Percentiles rank a stretch among this genome's conserved stretches.
phyloP scores from a whole-genome alignment of 2,329 filamentous ascomycete genomes.

The Fusarium metavorans region DNA sequence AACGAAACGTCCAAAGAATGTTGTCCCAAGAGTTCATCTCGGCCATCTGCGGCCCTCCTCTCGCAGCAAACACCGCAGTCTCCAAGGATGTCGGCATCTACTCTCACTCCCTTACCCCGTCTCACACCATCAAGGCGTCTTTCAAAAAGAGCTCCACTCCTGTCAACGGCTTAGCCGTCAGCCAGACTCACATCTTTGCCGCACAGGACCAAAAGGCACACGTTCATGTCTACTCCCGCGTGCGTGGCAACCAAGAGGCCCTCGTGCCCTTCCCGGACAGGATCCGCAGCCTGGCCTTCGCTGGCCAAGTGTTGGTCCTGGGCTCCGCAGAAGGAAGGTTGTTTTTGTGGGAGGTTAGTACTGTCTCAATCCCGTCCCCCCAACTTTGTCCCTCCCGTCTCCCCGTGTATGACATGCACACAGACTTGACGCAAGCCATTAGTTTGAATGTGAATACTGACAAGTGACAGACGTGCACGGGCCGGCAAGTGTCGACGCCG shows the following conservation, averaged over 20 bases:
- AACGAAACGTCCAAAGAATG: slow-evolving; percentile 54
- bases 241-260: slow-evolving; percentile 88
- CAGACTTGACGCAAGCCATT: slow-evolving; percentile 22
- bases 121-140: slow-evolving; percentile 77
- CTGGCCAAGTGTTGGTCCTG: slow-evolving; percentile 78
- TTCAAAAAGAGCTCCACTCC: slow-evolving; percentile 95
- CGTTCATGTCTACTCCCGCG: slow-evolving; percentile 89
- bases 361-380: slow-evolving; percentile 14
- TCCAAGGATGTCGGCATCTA: slow-evolving; percentile 89
- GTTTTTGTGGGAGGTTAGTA: slow-evolving; percentile 89
- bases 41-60: slow-evolving; percentile 67
- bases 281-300: slow-evolving; percentile 81
- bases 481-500: slow-evolving; percentile 79
- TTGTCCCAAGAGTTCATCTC: slow-evolving; percentile 71
- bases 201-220: slow-evolving; percentile 93
- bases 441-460: slow-evolving; percentile 35
- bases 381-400: slow-evolving; percentile 33
- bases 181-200: slow-evolving; percentile 85
- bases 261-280: slow-evolving; percentile 88
- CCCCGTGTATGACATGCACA: slow-evolving; percentile 20
- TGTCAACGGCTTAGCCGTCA: slow-evolving; percentile 83
- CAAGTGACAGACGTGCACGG: slow-evolving; percentile 73
- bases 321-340: slow-evolving; percentile 89
- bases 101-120: slow-evolving; percentile 83
- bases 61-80: slow-evolving; percentile 72